Base-by-base conservation (phyloP, 2,329 filamentous ascomycete genomes). In the Hypoxylon sp. region DNA sequence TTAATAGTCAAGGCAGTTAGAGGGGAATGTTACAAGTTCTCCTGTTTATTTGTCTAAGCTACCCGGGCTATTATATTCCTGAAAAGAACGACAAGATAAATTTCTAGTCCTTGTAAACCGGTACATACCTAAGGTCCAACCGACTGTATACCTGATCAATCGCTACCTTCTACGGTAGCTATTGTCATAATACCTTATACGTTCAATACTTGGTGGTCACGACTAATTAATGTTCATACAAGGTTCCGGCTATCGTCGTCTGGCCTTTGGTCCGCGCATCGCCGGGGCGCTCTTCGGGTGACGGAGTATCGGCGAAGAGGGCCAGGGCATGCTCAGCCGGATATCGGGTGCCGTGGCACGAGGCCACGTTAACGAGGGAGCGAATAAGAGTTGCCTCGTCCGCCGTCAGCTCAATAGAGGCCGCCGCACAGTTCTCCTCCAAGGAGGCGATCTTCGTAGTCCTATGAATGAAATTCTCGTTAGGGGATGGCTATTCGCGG, bases 341-440 rank as follows among this genome's bases (percentile, higher is more conserved):
- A 17, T 59, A 73, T 5, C 67, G 67, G 14, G 30, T 59, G 5
- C 70, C 70, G 2, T 45, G 58, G 32, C 66, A 65, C 6, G 63
- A 62, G 3, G 66, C 66, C 23, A 66, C 68, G 52, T 78, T 71
- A 14, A 76, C 72, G n/a, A 77, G 68, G 0, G 63, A 56, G 21
- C 77, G 68, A 43, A 79, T 74, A 53, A 73, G 71, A 7, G 51
- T 58, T n/a, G 69, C 70, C 25, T 80, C 77, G 2, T 75, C 75
- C 19, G 64, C 60, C 13, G 71, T 76, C 13, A 80, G 63, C 60
- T 73, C 51, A 7, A 79, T 67, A 25, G 74, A 57, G 0, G 75
- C 65, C 2, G 75, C 71, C 1, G 60, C 73, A 58, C 72, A 70
- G 53, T 75, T 75, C 53, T 75, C 72, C 25, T 74, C 68, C 21